Base-by-base conservation (phyloP, 768 basidiomycete species). In the Lentinula sp. region DNA sequence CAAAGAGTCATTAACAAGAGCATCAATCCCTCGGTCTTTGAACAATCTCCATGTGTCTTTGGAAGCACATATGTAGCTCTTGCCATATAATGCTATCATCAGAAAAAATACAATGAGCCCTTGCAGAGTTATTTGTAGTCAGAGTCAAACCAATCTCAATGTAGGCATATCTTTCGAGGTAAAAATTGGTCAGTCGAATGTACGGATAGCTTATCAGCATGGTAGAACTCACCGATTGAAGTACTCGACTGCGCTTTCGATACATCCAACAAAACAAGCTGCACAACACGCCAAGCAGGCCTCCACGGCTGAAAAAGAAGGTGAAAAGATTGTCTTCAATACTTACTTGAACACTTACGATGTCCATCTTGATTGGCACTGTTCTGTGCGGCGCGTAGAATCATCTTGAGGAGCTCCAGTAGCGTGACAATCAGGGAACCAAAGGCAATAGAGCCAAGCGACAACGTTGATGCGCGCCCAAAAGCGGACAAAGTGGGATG, bases 371-470 rank as follows among this genome's bases (percentile, higher is more conserved):
- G 77, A 46, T 78, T 78, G 1, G 87, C 87, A 61, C 79, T 84
- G 64, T 86, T 79, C 63, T 81, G 74, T n/a, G 77, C 77, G 37
- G 80, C 75, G 54, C 82, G 81, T 32, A 93, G 69, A 46, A 91
- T 66, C 67, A 91, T 73, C 52, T 83, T 75, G 45, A 92, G 61
- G 15, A 91, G 69, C 62, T 93, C 91, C 45, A 94, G 73, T 36
- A 93, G 69, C 0, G 93, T 91, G 33, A 94, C 91, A 60, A 93
- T 88, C 66, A 94, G 75, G 13, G 86, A 89, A 13, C 91, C 91
- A 68, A 95, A 93, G 0, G 91, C 90, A 64, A 93, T 90, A 1
- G 89, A 91, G 7, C 91, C 93, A 36, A 95, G 79, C 0, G 91
- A 93, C 32, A 87, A 72, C 0, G 90, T 91, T 4, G 87, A 88